Conservation (phyloP, 345 rosid genomes). For the Aegle marmelos region DNA sequence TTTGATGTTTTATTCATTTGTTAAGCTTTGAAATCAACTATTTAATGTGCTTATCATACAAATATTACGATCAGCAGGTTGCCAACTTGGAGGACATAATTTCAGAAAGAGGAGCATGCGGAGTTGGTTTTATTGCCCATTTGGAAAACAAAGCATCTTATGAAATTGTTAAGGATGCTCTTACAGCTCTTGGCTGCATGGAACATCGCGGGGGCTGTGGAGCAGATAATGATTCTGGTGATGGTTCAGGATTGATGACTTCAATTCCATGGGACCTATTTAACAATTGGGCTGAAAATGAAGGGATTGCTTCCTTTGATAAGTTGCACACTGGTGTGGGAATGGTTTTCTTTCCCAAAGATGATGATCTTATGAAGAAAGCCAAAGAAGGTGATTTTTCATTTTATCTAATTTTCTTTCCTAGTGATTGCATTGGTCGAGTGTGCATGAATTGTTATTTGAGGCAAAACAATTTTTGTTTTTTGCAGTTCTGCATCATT, state of each 20-base stretch:
- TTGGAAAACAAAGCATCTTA: conserved; percentile 84
- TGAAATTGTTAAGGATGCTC: conserved; percentile 77
- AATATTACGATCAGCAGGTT: conserved; percentile 39
- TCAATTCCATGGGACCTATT: conserved; percentile 94
- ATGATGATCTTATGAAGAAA: conserved; percentile 51
- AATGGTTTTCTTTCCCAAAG: conserved; percentile 85
- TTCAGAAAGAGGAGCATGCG: conserved; percentile 97
- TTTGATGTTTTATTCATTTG: conserved; percentile 5
- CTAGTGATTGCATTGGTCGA: neutral
- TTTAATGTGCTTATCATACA: neutral
- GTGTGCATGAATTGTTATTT: conserved; percentile 5
- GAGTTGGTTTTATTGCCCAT: conserved; percentile 99
- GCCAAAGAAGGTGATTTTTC: conserved; percentile 73
- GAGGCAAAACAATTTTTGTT: neutral
- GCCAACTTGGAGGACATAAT: conserved; percentile 84
- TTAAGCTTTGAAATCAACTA: conserved; percentile 7
- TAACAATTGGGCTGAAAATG: conserved; percentile 69
- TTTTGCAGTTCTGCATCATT: neutral
- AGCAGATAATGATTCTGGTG: conserved; percentile 97
- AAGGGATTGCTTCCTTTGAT: conserved; percentile 74
- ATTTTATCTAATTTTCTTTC: neutral
- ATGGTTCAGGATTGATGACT: conserved; percentile 96
- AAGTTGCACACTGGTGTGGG: conserved; percentile 92
- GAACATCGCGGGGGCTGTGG: conserved; percentile 99
- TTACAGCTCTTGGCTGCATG: conserved; percentile 94